Evolutionary conservation across 2,329 filamentous ascomycete species (phyloP).

Genomic region (Curvularia lunata): DNA sequence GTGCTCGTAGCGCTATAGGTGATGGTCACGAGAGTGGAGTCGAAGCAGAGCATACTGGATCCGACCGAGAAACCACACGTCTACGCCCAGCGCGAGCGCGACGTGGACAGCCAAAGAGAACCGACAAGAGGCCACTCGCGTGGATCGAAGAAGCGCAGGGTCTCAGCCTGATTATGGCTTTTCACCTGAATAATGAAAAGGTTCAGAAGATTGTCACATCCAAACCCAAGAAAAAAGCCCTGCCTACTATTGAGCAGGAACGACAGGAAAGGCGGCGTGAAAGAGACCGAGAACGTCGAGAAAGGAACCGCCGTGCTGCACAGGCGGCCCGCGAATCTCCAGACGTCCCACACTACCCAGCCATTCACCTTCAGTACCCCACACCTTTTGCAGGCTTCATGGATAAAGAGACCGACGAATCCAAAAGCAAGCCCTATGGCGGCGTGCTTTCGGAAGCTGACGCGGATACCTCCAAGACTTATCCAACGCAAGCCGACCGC

Average conservation of each 20-base stretch:
- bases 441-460: conserved; percentile 89
- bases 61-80: conserved; percentile 40
- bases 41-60: conserved; percentile 35
- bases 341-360: conserved; percentile 61
- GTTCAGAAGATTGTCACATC: conserved; percentile 66
- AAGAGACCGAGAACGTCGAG: conserved; percentile 48
- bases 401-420: conserved; percentile 86
- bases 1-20: conserved; percentile 30
- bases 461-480: conserved; percentile 87
- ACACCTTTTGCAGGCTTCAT: conserved; percentile 88
- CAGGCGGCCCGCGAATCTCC: conserved; percentile 48
- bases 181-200: conserved; percentile 57
- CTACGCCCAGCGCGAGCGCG: conserved; percentile 43
- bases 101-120: conserved; percentile 42
- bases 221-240: conserved; percentile 60
- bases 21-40: conserved; percentile 41
- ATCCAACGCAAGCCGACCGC: conserved; percentile 80
- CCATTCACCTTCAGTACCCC: conserved; percentile 69
- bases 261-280: conserved; percentile 43
- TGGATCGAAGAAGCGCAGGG: conserved; percentile 46
- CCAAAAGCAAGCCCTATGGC: conserved; percentile 92
- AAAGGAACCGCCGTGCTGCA: conserved; percentile 57
- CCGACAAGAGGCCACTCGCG: conserved; percentile 44
- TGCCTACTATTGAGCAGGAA: conserved; percentile 39
- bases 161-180: conserved; percentile 42